Conservation (phyloP, 2,329 filamentous ascomycete genomes). For the Diaporthe sp. region DNA sequence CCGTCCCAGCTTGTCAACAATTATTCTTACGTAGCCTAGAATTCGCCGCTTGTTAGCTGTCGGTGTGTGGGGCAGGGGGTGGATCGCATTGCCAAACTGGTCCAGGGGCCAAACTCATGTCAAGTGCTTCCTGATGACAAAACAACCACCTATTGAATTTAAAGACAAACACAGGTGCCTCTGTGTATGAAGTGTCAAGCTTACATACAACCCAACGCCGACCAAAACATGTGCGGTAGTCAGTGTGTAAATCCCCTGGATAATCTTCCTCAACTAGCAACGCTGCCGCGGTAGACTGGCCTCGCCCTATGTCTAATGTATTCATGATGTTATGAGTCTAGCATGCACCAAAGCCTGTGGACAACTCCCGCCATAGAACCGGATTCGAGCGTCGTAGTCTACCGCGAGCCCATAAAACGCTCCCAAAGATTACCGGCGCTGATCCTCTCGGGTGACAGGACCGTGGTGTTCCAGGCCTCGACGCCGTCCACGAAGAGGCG, state of each 20-base stretch:
- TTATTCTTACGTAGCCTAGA: conserved; percentile 39
- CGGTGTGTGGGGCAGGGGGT: neutral
- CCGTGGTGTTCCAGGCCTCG: conserved; percentile 79
- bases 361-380: neutral
- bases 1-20: neutral
- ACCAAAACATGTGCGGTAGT: neutral
- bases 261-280: neutral
- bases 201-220: neutral
- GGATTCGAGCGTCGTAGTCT: neutral
- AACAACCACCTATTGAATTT: neutral
- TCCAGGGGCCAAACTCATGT: neutral
- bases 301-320: neutral
- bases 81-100: neutral
- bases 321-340: neutral
- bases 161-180: neutral
- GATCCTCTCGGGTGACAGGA: conserved; percentile 62
- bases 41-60: neutral
- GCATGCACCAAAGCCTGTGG: neutral
- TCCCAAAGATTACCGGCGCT: conserved; percentile 59
- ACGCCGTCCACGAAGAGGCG: conserved; percentile 85
- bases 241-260: neutral
- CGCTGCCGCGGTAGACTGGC: too few species aligned
- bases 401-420: conserved; percentile 47
- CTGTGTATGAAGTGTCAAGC: neutral
- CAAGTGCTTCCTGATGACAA: neutral